Evolutionary conservation across 2,329 filamentous ascomycete genomes (phyloP), one percentile per base, ranked within the genome.

Genomic region (Juglanconis juglandina): DNA sequence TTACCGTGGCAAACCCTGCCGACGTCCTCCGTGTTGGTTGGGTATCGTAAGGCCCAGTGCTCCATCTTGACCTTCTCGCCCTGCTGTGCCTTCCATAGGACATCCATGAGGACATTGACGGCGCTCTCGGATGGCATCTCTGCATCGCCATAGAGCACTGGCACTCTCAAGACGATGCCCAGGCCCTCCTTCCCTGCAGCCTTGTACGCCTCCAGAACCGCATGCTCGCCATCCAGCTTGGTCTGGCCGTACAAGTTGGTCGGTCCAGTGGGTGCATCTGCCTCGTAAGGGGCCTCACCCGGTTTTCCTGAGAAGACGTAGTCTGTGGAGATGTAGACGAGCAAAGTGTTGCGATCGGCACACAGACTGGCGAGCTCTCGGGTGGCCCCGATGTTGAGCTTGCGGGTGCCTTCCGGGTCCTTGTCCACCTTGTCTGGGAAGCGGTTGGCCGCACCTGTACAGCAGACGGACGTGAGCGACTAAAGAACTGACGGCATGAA

Each of bases 1-100:
- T 66, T 77, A 87, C 85, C 85, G 63, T 86, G 81, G 68, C 87
- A 90, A 50, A 96, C 90, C 44, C 93, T 82, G 17, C 82, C 92
- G 17, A 96, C 88, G 69, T 96, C 93, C 70, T 92, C 88, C 0
- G 92, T 96, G 71, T 95, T 95, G 7, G 92, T 96, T 8, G 92
- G 92, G 75, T 91, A 96, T 34, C 92, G 84, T 54, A 90, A 76
- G 1, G 90, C 87, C 87, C 91, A 96, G 72, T 96, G 87, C 69
- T 96, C 92, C 87, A 96, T 93, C 70, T 85, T 87, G 46, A 92
- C 79, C 59, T 81, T 81, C 1, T 79, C 79, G 5, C 79, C 83
- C 53, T 87, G 83, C 71, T 93, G 89, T 0, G 87, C 83, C 71
- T 90, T 90, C 84, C 86, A 88, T 6, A 96, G 81, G 1, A 82